Conservation (phyloP, 2,329 filamentous ascomycete genomes). For the Rhynchosporium agropyri region DNA sequence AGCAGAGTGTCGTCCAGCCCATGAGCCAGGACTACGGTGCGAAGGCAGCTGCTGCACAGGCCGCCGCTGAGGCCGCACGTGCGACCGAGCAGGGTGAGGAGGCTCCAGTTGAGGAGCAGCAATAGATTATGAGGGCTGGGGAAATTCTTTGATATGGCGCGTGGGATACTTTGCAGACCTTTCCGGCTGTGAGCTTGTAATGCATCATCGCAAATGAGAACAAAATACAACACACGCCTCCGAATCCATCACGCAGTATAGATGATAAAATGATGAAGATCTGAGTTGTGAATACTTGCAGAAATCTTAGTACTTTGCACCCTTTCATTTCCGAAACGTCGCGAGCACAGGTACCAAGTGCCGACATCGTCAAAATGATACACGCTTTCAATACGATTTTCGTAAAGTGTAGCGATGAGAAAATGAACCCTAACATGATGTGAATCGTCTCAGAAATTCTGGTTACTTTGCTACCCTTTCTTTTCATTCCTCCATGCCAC, state of each 20-base stretch:
- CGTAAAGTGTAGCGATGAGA: constrained; percentile 7
- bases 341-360: no score
- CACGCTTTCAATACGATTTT: constrained; percentile 32
- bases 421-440: constrained; percentile 15
- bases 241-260: no score
- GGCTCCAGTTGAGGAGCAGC: constrained; percentile 45
- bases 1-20: constrained; percentile 91
- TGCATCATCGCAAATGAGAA: constrained; percentile 38
- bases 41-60: constrained; percentile 75
- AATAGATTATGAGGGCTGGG: constrained; percentile 37
- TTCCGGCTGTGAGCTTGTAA: constrained; percentile 40
- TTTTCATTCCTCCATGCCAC: constrained; percentile 16
- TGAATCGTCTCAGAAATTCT: constrained; percentile 21
- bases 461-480: constrained; percentile 1
- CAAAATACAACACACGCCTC: no score
- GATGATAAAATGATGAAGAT: no score
- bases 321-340: no score
- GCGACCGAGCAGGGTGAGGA: constrained; percentile 56
- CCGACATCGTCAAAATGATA: constrained; percentile 8
- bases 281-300: no score
- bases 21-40: constrained; percentile 98
- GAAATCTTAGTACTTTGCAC: no score
- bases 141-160: constrained; percentile 39
- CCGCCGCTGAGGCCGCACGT: constrained; percentile 63
- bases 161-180: constrained; percentile 41